These are phyloP conservation scores for Huiozyma sinensis DNA, from an alignment of 805 yeast genomes.

Conservation along the genomic window DNA sequence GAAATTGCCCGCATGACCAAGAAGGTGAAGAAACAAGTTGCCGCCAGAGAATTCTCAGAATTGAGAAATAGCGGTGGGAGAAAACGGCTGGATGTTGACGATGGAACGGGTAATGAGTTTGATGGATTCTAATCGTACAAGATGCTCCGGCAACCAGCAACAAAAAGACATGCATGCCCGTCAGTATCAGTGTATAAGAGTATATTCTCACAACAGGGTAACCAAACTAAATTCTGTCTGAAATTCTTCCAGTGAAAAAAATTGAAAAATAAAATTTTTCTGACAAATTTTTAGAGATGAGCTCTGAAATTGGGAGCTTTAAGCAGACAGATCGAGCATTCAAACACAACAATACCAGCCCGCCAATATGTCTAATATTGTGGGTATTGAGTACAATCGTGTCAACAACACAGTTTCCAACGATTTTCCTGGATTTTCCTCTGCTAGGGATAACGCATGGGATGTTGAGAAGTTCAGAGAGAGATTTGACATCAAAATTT, in stretches of 20 bases:
- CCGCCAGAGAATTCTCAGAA: conserved; percentile 64
- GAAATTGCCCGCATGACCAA: conserved; percentile 85
- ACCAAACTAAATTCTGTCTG: neutral
- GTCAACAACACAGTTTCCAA: conserved; percentile 83
- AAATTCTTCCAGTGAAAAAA: neutral
- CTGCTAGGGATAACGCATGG: conserved; percentile 63
- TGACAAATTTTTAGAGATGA: neutral
- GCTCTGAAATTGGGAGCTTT: neutral
- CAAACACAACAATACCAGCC: neutral
- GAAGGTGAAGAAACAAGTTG: conserved; percentile 73
- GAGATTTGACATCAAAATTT: conserved; percentile 53
- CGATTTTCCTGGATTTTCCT: conserved; percentile 81
- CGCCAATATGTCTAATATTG: conserved; percentile 39
- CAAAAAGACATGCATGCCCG: no score
- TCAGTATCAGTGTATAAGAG: no score
- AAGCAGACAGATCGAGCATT: neutral
- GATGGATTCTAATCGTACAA: conserved; percentile 9
- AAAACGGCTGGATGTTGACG: conserved; percentile 52
- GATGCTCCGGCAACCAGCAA: neutral
- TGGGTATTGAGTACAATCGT: conserved; percentile 81
- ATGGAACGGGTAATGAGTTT: conserved; percentile 23
- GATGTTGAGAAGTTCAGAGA: conserved; percentile 68
- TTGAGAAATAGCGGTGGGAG: conserved; percentile 63
- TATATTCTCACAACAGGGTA: no score
- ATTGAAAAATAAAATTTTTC: neutral